Percentiles rank a stretch among this genome's conserved stretches.
Conservation (phyloP, 1,139 yeast genomes). For the Geotrichum klebahnii region DNA sequence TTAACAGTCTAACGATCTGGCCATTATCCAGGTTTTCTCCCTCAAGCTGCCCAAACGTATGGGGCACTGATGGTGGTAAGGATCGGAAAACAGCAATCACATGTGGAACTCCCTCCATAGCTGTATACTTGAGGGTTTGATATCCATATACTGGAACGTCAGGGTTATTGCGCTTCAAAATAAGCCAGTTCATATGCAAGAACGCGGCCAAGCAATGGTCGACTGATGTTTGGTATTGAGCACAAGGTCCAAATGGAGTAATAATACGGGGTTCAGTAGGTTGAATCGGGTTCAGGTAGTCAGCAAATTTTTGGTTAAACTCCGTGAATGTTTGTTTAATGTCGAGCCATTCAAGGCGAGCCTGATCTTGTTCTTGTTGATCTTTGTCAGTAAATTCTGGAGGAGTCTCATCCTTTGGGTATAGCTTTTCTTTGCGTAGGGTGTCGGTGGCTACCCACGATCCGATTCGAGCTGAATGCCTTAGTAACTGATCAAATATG, state of each 20-base stretch:
- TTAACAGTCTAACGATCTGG: conserved; percentile 8
- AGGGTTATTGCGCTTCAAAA: conserved; percentile 10
- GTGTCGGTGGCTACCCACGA: conserved; percentile 6
- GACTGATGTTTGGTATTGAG: not conserved
- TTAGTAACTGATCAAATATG: conserved; percentile 5
- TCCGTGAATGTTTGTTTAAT: not conserved
- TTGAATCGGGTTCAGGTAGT: not conserved
- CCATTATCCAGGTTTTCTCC: conserved; percentile 10
- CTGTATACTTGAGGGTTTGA: conserved; percentile 7
- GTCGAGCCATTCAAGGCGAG: conserved; percentile 2
- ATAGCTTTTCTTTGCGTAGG: conserved; percentile 9
- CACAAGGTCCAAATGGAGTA: conserved; percentile 7
- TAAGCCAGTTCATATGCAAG: conserved; percentile 10
- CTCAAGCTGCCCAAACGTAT: conserved; percentile 10
- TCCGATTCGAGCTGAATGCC: not conserved
- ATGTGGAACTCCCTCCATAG: conserved; percentile 7
- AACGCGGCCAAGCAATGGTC: not conserved
- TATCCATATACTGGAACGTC: conserved; percentile 11
- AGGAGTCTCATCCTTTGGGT: no score
- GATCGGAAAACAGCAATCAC: conserved; percentile 4
- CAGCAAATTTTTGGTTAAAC: not conserved
- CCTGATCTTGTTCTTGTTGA: not conserved
- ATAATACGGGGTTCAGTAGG: conserved; percentile 1
- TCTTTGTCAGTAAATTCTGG: not conserved
- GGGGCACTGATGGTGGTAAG: conserved; percentile 6